Conservation (phyloP, 495 filamentous ascomycete species). For the Usnea hakonensis region DNA sequence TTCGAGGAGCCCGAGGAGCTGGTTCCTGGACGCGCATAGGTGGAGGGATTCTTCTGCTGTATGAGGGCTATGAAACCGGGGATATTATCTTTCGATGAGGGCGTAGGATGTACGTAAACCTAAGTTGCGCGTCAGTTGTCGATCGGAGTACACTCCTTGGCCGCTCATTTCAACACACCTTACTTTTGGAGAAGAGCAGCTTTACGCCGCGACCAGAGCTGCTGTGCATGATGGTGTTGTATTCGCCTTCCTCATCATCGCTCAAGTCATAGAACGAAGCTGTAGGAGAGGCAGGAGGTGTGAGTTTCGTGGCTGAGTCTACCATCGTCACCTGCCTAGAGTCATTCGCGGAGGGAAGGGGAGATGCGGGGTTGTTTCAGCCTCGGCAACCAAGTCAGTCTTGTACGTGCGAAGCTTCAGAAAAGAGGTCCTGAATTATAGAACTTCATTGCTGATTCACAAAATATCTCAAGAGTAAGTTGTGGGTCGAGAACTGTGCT, state of each 20-base stretch:
- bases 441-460: not conserved
- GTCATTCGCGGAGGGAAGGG: slow-evolving; percentile 14
- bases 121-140: slow-evolving; percentile 31
- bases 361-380: not conserved
- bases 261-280: slow-evolving; percentile 95
- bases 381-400: not conserved
- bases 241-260: slow-evolving; percentile 91
- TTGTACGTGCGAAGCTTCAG: not conserved
- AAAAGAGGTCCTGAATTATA: not conserved
- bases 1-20: slow-evolving; percentile 45
- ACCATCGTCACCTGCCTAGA: slow-evolving; percentile 15
- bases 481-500: not conserved
- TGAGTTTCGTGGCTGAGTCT: slow-evolving; percentile 24
- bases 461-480: not conserved
- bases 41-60: slow-evolving; percentile 68
- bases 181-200: slow-evolving; percentile 94
- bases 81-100: slow-evolving; percentile 91
- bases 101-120: slow-evolving; percentile 97
- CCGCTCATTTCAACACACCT: slow-evolving; percentile 44
- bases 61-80: slow-evolving; percentile 91
- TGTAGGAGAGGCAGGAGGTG: slow-evolving; percentile 56
- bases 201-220: slow-evolving; percentile 79
- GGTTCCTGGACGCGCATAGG: slow-evolving; percentile 14
- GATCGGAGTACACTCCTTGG: slow-evolving; percentile 18
- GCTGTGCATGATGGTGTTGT: slow-evolving; percentile 87